A percentile compares a stretch with the other conserved stretches of the same genome.
Evolutionary conservation across 1,139 yeast genomes (phyloP).

Genomic region (Kurtzmaniella quercitrusa): DNA sequence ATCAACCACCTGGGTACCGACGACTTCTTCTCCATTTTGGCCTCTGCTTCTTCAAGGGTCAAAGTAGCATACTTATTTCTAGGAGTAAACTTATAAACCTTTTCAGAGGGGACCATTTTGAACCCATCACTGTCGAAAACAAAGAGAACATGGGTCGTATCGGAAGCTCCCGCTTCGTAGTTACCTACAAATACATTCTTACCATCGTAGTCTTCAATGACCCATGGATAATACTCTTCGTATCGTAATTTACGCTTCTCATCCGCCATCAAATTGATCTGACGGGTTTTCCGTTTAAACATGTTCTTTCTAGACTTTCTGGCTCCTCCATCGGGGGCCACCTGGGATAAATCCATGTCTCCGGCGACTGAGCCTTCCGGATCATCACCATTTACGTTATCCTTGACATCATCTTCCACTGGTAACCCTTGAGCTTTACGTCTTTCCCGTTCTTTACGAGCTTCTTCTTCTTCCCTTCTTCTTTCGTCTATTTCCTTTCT

Average conservation of each 20-base stretch:
- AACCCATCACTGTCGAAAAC: slow-evolving; percentile 87
- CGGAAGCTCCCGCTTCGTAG: slow-evolving; percentile 91
- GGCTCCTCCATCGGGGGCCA: slow-evolving; percentile 94
- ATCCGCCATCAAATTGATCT: slow-evolving; percentile 75
- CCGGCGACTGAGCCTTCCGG: slow-evolving; percentile 4
- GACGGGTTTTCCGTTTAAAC: slow-evolving; percentile 80
- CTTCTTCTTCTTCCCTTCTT: slow-evolving; percentile 45
- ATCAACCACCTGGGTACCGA: slow-evolving; percentile 93
- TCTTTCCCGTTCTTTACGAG: slow-evolving; percentile 18
- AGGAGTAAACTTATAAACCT: slow-evolving; percentile 89
- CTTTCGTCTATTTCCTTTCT: slow-evolving; percentile 56
- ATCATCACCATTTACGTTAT: neutral
- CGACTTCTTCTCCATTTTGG: slow-evolving; percentile 78
- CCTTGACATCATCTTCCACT: slow-evolving; percentile 7
- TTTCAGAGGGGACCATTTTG: slow-evolving; percentile 92
- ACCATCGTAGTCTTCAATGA: slow-evolving; percentile 93
- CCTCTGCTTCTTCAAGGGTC: slow-evolving; percentile 95
- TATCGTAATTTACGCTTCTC: slow-evolving; percentile 77
- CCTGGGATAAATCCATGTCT: slow-evolving; percentile 57
- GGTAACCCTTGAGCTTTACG: slow-evolving; percentile 28
- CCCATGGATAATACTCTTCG: slow-evolving; percentile 98
- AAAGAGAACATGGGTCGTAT: slow-evolving; percentile 72
- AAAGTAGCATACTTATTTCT: slow-evolving; percentile 90
- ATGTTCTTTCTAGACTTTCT: slow-evolving; percentile 59
- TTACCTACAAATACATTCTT: slow-evolving; percentile 92